Evolutionary conservation across 495 filamentous ascomycete species (phyloP).

Genomic region (Podospora pseudoanserina): DNA sequence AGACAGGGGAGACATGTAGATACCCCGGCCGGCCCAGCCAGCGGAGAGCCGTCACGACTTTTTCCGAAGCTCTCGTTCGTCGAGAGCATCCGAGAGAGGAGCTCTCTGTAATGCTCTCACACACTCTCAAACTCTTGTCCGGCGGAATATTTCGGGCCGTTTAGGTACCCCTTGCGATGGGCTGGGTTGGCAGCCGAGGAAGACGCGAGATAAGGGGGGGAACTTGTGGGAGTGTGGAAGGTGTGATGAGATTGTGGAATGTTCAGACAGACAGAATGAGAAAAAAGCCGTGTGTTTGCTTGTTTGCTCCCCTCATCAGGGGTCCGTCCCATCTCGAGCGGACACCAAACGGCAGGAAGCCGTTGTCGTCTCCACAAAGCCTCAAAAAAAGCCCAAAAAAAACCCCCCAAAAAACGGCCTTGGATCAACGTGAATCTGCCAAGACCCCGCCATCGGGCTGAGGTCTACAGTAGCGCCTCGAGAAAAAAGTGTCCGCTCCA

Average conservation of each 20-base stretch:
- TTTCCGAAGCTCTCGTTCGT: not conserved
- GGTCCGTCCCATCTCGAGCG: not conserved
- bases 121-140: not conserved
- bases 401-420: not conserved
- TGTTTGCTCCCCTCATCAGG: not conserved
- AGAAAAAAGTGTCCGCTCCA: not conserved
- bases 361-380: not conserved
- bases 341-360: not conserved
- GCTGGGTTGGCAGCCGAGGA: slow-evolving; percentile 16
- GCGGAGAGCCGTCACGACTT: not conserved
- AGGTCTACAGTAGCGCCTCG: not conserved
- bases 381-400: not conserved
- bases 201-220: slow-evolving; percentile 20
- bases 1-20: not conserved
- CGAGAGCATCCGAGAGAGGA: not conserved
- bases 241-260: slow-evolving; percentile 1
- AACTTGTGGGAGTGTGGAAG: not conserved
- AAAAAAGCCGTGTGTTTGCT: not conserved
- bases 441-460: not conserved
- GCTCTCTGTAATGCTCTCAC: not conserved
- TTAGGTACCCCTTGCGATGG: slow-evolving; percentile 6
- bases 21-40: not conserved
- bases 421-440: not conserved
- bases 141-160: slow-evolving; percentile 21
- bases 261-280: not conserved